Evolutionary conservation across 2,329 filamentous ascomycete genomes (phyloP), one percentile per base, ranked within the genome.

Genomic region (Fusarium compactum): DNA sequence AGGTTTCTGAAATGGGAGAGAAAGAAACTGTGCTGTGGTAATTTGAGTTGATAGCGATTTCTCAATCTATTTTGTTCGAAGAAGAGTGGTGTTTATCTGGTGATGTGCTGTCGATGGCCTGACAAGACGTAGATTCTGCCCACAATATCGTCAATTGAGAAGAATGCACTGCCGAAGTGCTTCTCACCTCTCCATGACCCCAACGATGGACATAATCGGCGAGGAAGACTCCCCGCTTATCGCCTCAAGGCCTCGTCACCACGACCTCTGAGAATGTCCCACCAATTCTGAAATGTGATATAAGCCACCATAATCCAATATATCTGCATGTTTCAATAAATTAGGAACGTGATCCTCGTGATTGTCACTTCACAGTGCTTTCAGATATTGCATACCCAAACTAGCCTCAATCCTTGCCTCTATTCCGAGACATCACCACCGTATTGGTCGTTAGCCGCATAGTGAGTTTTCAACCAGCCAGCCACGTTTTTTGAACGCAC

Each of bases 381-480:
- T 15, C 15, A 43, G 12, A n/a, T 20, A 14, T 38, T 34, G 16
- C 22, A 30, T 58, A 29, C 8, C 18, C 34, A 44, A 15, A 6
- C 16, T 10, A 51, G 30, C 30, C 48, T 22, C 48, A 51, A 25
- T 11, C 16, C 9, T 8, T 41, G 11, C 40, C 9, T 12, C 40
- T 32, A 34, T 16, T 53, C 27, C 41, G 22, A 62, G 32, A 53
- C 59, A 61, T 8, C 5, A 63, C 11, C 30, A 4, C 57, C 56
- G 22, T 32, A 54, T 62, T 41, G 8, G 47, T 32, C 30, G 5
- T 25, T 47, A 54, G 57, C 8, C 25, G n/a, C 14, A 63, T 62
- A 47, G 47, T 47, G 30, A 51, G 8, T 51, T 24, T 47, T 4
- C 22, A 1, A 15, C 32, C 29, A 38, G 29, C 48, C 58, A 56